Base-by-base conservation (phyloP, 169 alveolate species). In the Plasmodium chabaudi region DNA sequence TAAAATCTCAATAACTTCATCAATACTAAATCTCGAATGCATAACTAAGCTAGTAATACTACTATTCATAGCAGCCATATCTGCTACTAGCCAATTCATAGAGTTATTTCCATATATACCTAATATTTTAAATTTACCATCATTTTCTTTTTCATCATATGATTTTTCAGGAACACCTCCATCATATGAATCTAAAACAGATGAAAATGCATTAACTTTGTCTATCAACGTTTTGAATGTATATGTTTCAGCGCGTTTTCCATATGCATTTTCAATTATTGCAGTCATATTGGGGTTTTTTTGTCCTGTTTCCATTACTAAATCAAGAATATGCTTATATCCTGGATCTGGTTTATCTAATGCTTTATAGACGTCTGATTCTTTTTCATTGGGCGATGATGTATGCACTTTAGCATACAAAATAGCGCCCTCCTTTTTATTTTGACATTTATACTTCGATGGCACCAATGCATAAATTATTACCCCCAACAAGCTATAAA, bases 51-150 rank as follows among this genome's bases (percentile, higher is more conserved):
- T 65, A 3, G 90, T 82, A 12, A 44, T 42, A 34, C 68, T 72
- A 46, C 72, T 82, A 21, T 7, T 4, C 82, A 67, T 44, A 60
- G 56, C 7, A 12, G 90, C 71, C 7, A 82, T 34, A 55, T 82
- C 90, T 0, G 82, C 82, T 13, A 23, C 15, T 42, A 82, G 34
- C 90, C 90, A 82, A 59, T 82, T 82, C 1, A 71, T 56, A 0
- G 90, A 82, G 25, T 82, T 82, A 47, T 34, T n/a, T 39, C 84
- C 90, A 67, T 68, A 82, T 9, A 82, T 39, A 9, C 90, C 90
- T 46, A 82, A 44, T 12, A 82, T 0, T 53, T 57, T 65, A 34
- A 82, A 82, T 3, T 7, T 13, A 21, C 90, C 90, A 3, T 65
- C 19, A 71, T 82, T 82, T n/a, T 63, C 69, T n/a, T 64, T 63